Base-by-base conservation (phyloP, 257 asterid species). In the Knoxia roxburghii region DNA sequence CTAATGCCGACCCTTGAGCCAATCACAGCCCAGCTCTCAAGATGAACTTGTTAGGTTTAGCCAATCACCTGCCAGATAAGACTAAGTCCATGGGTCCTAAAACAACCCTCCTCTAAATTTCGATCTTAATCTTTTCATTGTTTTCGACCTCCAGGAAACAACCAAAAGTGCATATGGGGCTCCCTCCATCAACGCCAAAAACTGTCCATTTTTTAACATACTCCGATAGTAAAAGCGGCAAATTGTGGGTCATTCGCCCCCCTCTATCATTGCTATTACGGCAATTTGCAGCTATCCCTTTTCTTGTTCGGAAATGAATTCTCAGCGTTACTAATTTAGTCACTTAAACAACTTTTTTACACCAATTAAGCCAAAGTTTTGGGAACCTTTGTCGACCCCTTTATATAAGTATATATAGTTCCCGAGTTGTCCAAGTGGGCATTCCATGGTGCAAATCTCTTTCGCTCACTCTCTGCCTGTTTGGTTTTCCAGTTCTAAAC, bases 11-110 rank as follows among this genome's bases (percentile, higher is more conserved):
- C 69, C 23, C 45, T 6, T 65, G n/a, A 61, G n/a, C 95, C 95
- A 86, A 80, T 88, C 23, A 73, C 57, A 79, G 50, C 7, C 18
- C 75, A 67, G 55, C n/a, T n/a, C 8, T 72, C 20, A 68, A 64
- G 93, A 88, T 88, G 39, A 69, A 58, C 69, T 60, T 60, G 10
- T 69, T 49, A 58, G n/a, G 5, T 65, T 11, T 39, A 71, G 23
- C 95, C 93, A 86, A 88, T 88, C 65, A 84, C 4, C 21, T n/a
- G 15, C 52, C 26, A 76, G 79, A 79, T 78, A 62, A 39, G 60
- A 71, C 12, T n/a, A 40, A 21, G 55, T 26, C 33, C 33, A 76
- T 80, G 45, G 85, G 69, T 54, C 83, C 79, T 2, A 57, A 33
- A 35, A 67, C 24, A 65, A 46, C 41, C 41, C 41, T 9, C 41